phyloP scores from a whole-genome alignment of 2,329 filamentous ascomycete species.

The Sporothrix phasma region DNA sequence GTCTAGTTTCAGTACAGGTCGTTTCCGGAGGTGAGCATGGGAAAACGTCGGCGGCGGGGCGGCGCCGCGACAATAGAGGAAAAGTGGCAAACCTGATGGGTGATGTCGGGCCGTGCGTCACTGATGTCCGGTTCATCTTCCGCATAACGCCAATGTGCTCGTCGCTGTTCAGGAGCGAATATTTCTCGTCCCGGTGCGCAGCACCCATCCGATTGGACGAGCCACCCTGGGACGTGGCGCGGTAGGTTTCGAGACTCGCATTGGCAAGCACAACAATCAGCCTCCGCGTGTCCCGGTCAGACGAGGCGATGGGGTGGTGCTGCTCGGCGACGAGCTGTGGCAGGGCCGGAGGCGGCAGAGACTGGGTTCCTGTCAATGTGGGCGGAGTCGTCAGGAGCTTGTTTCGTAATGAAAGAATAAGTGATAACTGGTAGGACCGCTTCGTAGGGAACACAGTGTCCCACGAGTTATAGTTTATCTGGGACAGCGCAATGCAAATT shows the following conservation, averaged over 20 bases:
- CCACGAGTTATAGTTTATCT: no score
- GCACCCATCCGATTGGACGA: constrained; percentile 50
- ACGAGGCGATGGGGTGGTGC: constrained; percentile 69
- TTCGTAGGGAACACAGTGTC: neutral
- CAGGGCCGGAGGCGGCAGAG: constrained; percentile 80
- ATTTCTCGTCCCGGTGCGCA: constrained; percentile 77
- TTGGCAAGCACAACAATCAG: constrained; percentile 95
- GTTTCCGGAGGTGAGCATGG: neutral
- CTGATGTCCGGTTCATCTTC: constrained; percentile 99
- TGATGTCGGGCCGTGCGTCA: constrained; percentile 94
- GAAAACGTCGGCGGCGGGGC: neutral
- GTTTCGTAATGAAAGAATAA: neutral
- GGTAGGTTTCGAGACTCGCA: constrained; percentile 95
- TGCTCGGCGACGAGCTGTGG: constrained; percentile 92
- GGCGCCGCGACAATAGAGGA: constrained; percentile 10
- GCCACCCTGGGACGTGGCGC: constrained; percentile 63
- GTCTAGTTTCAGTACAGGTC: constrained; percentile 1
- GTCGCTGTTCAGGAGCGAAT: constrained; percentile 94
- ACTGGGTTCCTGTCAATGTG: constrained; percentile 67
- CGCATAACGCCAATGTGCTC: constrained; percentile 99
- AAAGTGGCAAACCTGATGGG: constrained; percentile 65
- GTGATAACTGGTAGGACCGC: neutral
- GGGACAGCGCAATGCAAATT: neutral
- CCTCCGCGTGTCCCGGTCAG: constrained; percentile 82
- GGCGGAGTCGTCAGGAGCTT: neutral